phyloP scores from a whole-genome alignment of 2,329 filamentous ascomycete genomes.

The Tolypocladium sp. region DNA sequence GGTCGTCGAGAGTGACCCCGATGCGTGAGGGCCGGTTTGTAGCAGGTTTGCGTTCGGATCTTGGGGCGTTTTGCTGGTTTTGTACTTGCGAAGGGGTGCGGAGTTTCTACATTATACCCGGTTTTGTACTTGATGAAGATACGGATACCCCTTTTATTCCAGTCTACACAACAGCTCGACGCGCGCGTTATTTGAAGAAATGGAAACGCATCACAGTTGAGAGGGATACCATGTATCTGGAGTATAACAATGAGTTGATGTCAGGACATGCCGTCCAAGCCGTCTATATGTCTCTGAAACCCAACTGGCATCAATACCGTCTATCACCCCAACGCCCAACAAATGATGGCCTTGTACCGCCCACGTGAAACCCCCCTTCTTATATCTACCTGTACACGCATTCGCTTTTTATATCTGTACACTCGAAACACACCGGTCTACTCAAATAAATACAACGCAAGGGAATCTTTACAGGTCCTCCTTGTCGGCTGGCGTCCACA shows the following conservation, averaged over 20 bases:
- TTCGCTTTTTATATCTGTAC: background rate
- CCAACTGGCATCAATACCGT: conserved; percentile 4
- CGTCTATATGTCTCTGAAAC: conserved; percentile 11
- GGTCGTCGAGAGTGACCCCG: conserved; percentile 26
- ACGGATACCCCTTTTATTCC: background rate
- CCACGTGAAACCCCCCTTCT: conserved; percentile 12
- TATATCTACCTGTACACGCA: conserved; percentile 8
- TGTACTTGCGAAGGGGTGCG: background rate
- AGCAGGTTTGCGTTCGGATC: background rate
- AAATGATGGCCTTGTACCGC: conserved; percentile 13
- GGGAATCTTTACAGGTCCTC: conserved; percentile 12
- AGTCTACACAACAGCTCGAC: background rate
- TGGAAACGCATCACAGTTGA: background rate
- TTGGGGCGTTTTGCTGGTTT: background rate
- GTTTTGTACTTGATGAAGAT: background rate
- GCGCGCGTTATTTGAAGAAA: background rate
- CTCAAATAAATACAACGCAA: background rate
- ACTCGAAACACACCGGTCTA: background rate
- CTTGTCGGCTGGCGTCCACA: conserved; percentile 24
- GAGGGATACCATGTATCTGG: background rate
- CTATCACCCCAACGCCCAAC: conserved; percentile 19
- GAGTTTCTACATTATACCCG: background rate
- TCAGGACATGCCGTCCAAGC: conserved; percentile 10
- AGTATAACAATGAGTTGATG: conserved; percentile 13
- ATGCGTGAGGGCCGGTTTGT: conserved; percentile 17